These are phyloP conservation scores for Ceratorhiza oryzae-sativae DNA, from an alignment of 1,284 basidiomycete genomes.

Conservation along the genomic window DNA sequence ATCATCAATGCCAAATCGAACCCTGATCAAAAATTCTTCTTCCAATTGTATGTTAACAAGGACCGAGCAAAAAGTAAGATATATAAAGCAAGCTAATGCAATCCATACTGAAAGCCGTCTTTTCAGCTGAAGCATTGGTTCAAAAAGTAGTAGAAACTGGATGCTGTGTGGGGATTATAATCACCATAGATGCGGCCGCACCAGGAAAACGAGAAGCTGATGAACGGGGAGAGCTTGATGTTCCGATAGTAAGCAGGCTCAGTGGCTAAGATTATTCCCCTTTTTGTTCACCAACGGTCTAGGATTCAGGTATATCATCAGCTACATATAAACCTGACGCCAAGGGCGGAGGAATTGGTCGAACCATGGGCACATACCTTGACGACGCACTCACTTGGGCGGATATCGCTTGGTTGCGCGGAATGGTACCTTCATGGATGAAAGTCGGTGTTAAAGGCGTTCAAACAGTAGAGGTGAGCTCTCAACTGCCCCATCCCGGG, in stretches of 20 bases:
- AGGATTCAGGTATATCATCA: constrained; percentile 35
- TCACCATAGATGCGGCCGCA: constrained; percentile 90
- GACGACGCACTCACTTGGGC: constrained; percentile 44
- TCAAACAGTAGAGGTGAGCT: constrained; percentile 41
- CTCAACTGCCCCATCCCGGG: background rate
- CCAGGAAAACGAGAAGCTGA: constrained; percentile 88
- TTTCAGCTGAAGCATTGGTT: constrained; percentile 76
- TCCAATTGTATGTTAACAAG: constrained; percentile 83
- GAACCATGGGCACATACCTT: constrained; percentile 42
- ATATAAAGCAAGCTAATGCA: background rate
- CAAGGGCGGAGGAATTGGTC: constrained; percentile 41
- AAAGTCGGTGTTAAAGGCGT: constrained; percentile 41
- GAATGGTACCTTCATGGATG: constrained; percentile 40
- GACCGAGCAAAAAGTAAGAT: constrained; percentile 59
- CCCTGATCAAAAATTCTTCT: constrained; percentile 76
- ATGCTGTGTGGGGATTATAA: constrained; percentile 86
- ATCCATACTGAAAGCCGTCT: background rate
- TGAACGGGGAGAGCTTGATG: constrained; percentile 53
- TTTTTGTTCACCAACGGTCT: background rate
- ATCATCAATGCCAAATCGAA: constrained; percentile 66
- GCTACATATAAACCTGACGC: constrained; percentile 39
- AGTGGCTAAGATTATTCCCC: background rate
- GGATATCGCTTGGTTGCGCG: constrained; percentile 43
- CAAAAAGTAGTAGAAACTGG: constrained; percentile 75
- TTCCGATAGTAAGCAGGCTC: constrained; percentile 29